Base-by-base conservation (phyloP, 2,329 filamentous ascomycete species). In the Apiospora rasikravindrae region DNA sequence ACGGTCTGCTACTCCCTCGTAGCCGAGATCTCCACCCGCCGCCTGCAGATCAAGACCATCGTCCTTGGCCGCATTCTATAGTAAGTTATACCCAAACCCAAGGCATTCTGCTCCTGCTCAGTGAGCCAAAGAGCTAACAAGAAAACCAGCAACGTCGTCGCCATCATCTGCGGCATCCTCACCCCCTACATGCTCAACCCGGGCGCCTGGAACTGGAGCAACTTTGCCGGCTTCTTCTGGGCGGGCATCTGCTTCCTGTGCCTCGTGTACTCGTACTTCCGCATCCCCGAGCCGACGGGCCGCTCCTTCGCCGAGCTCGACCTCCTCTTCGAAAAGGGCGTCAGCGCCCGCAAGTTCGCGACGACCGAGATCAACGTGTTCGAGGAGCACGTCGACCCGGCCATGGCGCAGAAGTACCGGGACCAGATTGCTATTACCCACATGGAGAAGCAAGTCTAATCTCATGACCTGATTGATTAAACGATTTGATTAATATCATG, bases 171-270 rank as follows among this genome's bases (percentile, higher is more conserved):
- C 79, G 92, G 90, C 69, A 92, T 97, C 24, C 83, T 98, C 53
- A 97, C 94, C 0, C 95, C 95, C 0, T 97, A 97, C 83, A 98
- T 98, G 95, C 88, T 97, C 57, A 98, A 98, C 83, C 94, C 95
- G 0, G 88, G 86, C 0, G 92, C 90, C 0, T 98, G 95, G 95
- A 86, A 97, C 82, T 98, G 94, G 95, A 87, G 90, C 73, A 96
- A 96, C 83, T 96, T 89, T 77, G 89, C 94, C 0, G 94, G 95
- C 40, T 97, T 97, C 84, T 97, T 97, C 86, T 94, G 94, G 93
- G 91, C 90, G 19, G 93, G 91, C 0, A 91, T 94, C 72, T 96
- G 93, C 83, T 94, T 94, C 83, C 82, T 91, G 71, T 96, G 93
- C 84, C 90, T 95, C 77, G 83, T 96, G 22, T 97, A 96, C 83